Conservation (phyloP, 2,329 filamentous ascomycete species). For the Fusarium sp. region DNA sequence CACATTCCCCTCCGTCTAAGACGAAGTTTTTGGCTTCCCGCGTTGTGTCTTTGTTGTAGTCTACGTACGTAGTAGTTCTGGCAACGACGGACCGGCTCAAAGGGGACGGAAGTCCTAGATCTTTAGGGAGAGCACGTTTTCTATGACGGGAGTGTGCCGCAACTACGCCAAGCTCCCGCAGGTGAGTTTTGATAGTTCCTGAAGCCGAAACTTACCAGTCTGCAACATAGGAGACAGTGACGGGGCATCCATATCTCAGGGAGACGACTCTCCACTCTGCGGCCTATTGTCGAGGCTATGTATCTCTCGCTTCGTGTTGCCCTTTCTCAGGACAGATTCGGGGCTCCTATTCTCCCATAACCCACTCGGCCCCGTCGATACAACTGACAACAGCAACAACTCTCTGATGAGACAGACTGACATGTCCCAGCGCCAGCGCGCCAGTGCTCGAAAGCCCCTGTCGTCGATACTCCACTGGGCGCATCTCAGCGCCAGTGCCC, state of each 20-base stretch:
- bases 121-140: constrained; percentile 30
- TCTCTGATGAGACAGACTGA: constrained; percentile 27
- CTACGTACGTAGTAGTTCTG: constrained; percentile 21
- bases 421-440: constrained; percentile 29
- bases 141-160: constrained; percentile 22
- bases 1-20: constrained; percentile 39
- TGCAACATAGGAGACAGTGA: constrained; percentile 13
- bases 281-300: neutral
- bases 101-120: constrained; percentile 24
- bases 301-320: neutral
- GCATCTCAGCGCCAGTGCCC: constrained; percentile 44
- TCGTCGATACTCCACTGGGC: constrained; percentile 39
- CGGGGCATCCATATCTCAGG: neutral
- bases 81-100: constrained; percentile 21
- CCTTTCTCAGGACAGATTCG: constrained; percentile 7
- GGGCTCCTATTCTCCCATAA: neutral
- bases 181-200: constrained; percentile 24
- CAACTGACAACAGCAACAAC: constrained; percentile 8
- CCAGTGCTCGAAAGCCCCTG: constrained; percentile 26
- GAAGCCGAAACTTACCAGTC: constrained; percentile 21
- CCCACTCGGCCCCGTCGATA: neutral
- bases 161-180: constrained; percentile 13
- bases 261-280: neutral
- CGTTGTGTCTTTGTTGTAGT: neutral
- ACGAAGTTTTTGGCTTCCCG: constrained; percentile 10